Conservation (phyloP, 441 rosid species). For the Flueggea neowawraea region DNA sequence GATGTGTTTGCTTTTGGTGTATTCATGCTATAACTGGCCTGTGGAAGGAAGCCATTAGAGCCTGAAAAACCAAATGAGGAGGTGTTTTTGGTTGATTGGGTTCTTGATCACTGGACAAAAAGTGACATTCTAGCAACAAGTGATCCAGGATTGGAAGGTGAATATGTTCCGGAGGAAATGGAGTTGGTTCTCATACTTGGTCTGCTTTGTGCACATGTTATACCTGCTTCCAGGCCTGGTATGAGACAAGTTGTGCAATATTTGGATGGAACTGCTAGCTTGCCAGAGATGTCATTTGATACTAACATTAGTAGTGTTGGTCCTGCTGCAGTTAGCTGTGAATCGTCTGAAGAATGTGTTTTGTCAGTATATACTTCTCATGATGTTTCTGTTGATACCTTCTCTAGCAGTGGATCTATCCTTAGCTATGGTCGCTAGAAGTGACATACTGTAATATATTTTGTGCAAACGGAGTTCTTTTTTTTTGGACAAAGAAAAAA, state of each 20-base stretch:
- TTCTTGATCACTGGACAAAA: conserved; percentile 17
- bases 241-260: conserved; percentile 28
- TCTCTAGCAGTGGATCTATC: not conserved
- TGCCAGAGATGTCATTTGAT: conserved; percentile 15
- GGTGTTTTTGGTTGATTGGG: conserved; percentile 25
- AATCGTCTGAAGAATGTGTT: not conserved
- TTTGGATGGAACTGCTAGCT: conserved; percentile 15
- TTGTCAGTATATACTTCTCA: not conserved
- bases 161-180: conserved; percentile 16
- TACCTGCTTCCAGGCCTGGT: conserved; percentile 21
- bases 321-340: not conserved
- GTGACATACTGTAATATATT: too few species aligned
- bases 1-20: conserved; percentile 45
- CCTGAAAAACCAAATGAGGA: conserved; percentile 10
- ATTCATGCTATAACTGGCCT: conserved; percentile 38
- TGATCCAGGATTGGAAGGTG: conserved; percentile 19
- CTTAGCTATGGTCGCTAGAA: too few species aligned
- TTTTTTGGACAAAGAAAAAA: too few species aligned
- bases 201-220: conserved; percentile 22
- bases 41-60: conserved; percentile 33
- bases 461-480: too few species aligned
- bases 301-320: not conserved
- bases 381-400: not conserved
- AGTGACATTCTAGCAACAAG: conserved; percentile 18
- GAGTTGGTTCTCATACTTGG: conserved; percentile 32